Evolutionary conservation across 1,139 yeast genomes (phyloP).

Genomic region (Pichia sp.): DNA sequence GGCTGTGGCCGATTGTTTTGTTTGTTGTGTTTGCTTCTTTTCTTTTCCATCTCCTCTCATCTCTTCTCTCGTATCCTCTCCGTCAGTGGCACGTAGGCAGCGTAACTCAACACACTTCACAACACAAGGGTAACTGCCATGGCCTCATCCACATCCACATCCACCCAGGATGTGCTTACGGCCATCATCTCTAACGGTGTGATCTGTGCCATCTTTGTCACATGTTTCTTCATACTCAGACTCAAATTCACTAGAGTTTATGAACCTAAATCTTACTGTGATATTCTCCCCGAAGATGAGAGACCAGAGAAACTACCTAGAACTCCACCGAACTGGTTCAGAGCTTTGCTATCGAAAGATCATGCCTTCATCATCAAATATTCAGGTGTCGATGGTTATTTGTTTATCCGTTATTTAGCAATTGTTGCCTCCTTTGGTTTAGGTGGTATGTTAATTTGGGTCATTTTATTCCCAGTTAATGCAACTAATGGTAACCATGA

Average conservation of each 20-base stretch:
- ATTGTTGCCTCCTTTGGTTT: conserved; percentile 52
- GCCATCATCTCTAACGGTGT: conserved; percentile 49
- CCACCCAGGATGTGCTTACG: conserved; percentile 47
- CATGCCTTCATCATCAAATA: conserved; percentile 70
- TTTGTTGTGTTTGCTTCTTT: neutral
- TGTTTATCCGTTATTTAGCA: conserved; percentile 70
- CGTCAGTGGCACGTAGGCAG: too few species aligned
- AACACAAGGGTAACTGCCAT: neutral
- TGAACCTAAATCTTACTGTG: conserved; percentile 65
- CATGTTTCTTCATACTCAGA: conserved; percentile 56
- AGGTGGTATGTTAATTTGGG: conserved; percentile 64
- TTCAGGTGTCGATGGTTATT: conserved; percentile 83
- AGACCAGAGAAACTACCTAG: conserved; percentile 50
- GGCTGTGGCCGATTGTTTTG: too few species aligned
- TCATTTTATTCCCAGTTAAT: conserved; percentile 79
- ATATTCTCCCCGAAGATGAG: conserved; percentile 38
- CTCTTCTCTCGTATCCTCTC: too few species aligned
- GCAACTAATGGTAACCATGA: conserved; percentile 66
- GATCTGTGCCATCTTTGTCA: conserved; percentile 49
- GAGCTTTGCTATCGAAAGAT: conserved; percentile 43
- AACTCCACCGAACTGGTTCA: conserved; percentile 52
- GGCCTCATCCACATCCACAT: conserved; percentile 21
- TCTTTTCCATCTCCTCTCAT: neutral
- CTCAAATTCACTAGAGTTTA: conserved; percentile 64
- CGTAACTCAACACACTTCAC: too few species aligned